Evolutionary conservation across 2,329 filamentous ascomycete genomes (phyloP), one percentile per base, ranked within the genome.

Genomic region (Fusarium sp.): DNA sequence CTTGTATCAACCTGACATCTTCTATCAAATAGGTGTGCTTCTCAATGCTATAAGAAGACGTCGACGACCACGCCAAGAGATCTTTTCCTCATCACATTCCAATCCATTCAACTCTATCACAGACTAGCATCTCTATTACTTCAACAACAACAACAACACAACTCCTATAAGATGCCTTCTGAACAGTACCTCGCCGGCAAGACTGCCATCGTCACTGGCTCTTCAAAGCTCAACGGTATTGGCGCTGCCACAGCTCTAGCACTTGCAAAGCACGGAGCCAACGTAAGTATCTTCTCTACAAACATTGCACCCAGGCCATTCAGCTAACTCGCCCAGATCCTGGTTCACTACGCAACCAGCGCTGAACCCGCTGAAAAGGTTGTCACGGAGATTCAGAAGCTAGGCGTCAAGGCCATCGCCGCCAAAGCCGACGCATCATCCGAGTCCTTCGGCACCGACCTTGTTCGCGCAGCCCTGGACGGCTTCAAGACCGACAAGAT

Each of bases 151-250:
- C 6, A 38, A 31, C 6, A 24, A 20, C 12, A 23, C 3, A 2
- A 7, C 63, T 63, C 38, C 21, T 31, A n/a, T n/a, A 37, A 29
- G 8, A 63, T 46, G 69, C 57, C 46, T 67, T 74, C 37, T 3
- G 74, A 71, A 28, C 59, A 75, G 16, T 69, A 71, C 6, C 57
- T 76, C 12, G 50, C 56, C 3, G 73, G 74, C 55, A 76, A 75
- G 60, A 63, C 59, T 23, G 74, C 73, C 54, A 70, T 74, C 4
- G 71, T 74, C 12, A 74, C 71, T 4, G 71, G 71, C 16, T 63
- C 69, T 6, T 74, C 59, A 0, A 63, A 64, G 31, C 33, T 39
- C 3, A 63, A 63, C 16, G 59, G 59, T 0, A 63, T 63, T 0
- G 59, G 59, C 3, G 59, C 59, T 2, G 39, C 57, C 11, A 63